Evolutionary conservation across 176 grass and related monocot genomes (phyloP), one percentile per base, ranked within the genome.

Genomic region (Aegilops bicornis): DNA sequence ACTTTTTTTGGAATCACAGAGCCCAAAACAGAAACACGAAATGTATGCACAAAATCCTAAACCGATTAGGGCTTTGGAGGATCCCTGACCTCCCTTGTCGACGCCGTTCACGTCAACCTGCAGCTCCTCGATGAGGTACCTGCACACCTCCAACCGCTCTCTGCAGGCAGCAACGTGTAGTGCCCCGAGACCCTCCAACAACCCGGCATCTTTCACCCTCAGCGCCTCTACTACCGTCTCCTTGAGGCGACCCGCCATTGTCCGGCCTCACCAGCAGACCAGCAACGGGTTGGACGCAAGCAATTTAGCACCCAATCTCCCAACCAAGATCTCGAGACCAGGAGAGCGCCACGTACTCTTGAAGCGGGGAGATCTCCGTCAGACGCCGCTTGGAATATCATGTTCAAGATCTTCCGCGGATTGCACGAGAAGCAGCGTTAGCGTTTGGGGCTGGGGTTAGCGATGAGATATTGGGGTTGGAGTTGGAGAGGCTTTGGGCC

Each of bases 51-150:
- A 56, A 56, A 56, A 56, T 8, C 54, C 6, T 20, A 58, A 58
- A 58, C 1, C 3, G 6, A 59, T 59, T 59, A 8, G 20, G 56
- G 7, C 2, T 59, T 59, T 59, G 6, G 56, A 9, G 20, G 56
- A 7, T 8, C 50, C 50, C 50, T 54, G 13, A 85, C 83, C 83
- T n/a, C 23, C 9, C 5, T 66, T 15, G 15, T 77, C 73, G 20
- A 50, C 72, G 5, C 14, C 29, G 32, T 85, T 2, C 2, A 85
- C 73, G 14, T 78, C 83, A 47, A 78, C 43, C 13, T 24, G 43
- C 5, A 85, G 61, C 30, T 16, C 62, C 42, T 85, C 83, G 42
- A 85, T 31, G 8, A 78, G 42, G 83, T 85, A 78, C 1, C 4
- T 27, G 73, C 83, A 85, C 60, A 85, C n/a, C 30, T 77, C 62